Percentiles rank a stretch among this genome's conserved stretches.
Conservation (phyloP, 2,329 filamentous ascomycete species). For the Pleochaeta shiraiana region DNA sequence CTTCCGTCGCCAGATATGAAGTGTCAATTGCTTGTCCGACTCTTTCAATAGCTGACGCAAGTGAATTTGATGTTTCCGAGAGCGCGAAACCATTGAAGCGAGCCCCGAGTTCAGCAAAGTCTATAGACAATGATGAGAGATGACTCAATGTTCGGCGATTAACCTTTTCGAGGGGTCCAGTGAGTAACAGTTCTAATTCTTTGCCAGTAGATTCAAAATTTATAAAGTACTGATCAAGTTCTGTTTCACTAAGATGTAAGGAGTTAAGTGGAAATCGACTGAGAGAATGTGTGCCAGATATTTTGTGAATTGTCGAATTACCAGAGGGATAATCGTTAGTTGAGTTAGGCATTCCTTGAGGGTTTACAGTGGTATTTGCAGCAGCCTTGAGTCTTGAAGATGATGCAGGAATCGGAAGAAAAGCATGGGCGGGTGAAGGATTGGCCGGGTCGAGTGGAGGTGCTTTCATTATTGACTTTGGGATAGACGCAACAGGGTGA, state of each 20-base stretch:
- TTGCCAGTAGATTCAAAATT: conserved; percentile 83
- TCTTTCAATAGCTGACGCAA: conserved; percentile 83
- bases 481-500: conserved; percentile 72
- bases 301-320: conserved; percentile 32
- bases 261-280: conserved; percentile 66
- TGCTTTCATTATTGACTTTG: conserved; percentile 83
- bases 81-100: conserved; percentile 93
- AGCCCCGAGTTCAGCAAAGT: conserved; percentile 85
- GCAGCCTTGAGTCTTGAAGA: conserved; percentile 60
- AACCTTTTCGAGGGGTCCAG: conserved; percentile 90
- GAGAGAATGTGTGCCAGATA: conserved; percentile 39
- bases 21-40: conserved; percentile 88
- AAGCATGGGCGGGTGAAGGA: conserved; percentile 66
- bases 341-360: conserved; percentile 31
- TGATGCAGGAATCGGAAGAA: conserved; percentile 62
- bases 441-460: conserved; percentile 94
- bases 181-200: conserved; percentile 70
- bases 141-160: conserved; percentile 79
- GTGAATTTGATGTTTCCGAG: conserved; percentile 71
- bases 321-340: conserved; percentile 26
- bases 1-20: conserved; percentile 89
- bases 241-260: conserved; percentile 59
- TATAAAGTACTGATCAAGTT: conserved; percentile 89
- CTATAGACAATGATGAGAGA: conserved; percentile 59
- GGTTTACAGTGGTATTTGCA: conserved; percentile 21